Evolutionary conservation across 2,329 filamentous ascomycete genomes (phyloP).

Genomic region (Chaetomium globosum): DNA sequence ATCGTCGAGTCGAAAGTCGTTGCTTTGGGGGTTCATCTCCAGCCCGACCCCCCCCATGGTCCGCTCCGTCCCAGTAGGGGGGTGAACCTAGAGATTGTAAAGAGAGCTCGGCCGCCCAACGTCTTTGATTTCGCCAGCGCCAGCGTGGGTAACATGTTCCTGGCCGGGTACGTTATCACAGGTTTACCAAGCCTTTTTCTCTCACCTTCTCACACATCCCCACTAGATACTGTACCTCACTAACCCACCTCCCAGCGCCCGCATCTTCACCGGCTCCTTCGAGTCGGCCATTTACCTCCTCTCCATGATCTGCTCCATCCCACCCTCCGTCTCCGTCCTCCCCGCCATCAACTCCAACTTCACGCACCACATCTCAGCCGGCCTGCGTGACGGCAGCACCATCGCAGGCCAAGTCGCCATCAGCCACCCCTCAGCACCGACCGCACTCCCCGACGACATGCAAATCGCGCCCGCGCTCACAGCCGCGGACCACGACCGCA

Average conservation of each 20-base stretch:
- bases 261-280: slow-evolving; percentile 88
- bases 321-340: slow-evolving; percentile 73
- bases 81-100: slow-evolving; percentile 77
- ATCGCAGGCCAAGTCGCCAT: slow-evolving; percentile 94
- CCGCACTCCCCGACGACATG: slow-evolving; percentile 49
- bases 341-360: slow-evolving; percentile 95
- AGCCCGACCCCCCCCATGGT: too few species aligned
- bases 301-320: slow-evolving; percentile 82
- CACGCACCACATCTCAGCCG: slow-evolving; percentile 88
- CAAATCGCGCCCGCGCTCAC: slow-evolving; percentile 30
- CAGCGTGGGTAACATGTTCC: slow-evolving; percentile 76
- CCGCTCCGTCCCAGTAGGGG: too few species aligned
- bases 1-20: slow-evolving; percentile 82
- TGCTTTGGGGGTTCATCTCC: slow-evolving; percentile 71
- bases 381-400: slow-evolving; percentile 71
- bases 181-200: neutral
- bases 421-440: slow-evolving; percentile 75
- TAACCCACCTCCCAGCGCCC: slow-evolving; percentile 52
- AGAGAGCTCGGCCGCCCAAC: slow-evolving; percentile 70
- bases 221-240: neutral
- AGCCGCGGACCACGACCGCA: slow-evolving; percentile 60
- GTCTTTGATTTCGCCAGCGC: slow-evolving; percentile 78
- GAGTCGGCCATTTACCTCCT: slow-evolving; percentile 91
- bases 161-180: slow-evolving; percentile 63
- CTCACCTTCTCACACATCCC: too few species aligned